These are phyloP conservation scores for Termitomyces eurrhizus DNA, from an alignment of 768 basidiomycete species.

Conservation along the genomic window DNA sequence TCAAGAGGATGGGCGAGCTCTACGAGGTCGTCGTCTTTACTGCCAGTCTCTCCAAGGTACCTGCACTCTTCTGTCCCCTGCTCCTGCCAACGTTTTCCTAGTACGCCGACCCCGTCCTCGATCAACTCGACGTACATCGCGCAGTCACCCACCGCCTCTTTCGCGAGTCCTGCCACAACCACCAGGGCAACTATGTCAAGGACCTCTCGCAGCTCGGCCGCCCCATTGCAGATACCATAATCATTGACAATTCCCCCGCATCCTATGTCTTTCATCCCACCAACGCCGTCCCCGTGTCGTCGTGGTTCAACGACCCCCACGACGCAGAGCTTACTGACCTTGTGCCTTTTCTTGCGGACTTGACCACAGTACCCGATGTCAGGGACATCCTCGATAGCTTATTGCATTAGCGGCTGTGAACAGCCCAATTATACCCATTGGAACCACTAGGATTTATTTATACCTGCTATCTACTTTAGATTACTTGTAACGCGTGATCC, in stretches of 20 bases:
- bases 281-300: constrained; percentile 97
- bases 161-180: constrained; percentile 97
- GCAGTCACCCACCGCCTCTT: constrained; percentile 93
- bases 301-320: constrained; percentile 99
- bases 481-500: too few relatives aligned
- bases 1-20: constrained; percentile 96
- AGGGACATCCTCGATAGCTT: constrained; percentile 72
- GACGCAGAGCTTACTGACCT: constrained; percentile 96
- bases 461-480: too few relatives aligned
- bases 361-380: constrained; percentile 82
- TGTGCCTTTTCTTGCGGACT: constrained; percentile 89
- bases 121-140: constrained; percentile 89
- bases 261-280: constrained; percentile 99
- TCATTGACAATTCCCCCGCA: constrained; percentile 98
- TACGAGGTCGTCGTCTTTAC: constrained; percentile 99
- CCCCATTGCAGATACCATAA: constrained; percentile 90
- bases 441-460: too few relatives aligned
- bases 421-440: too few relatives aligned
- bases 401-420: not conserved
- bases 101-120: constrained; percentile 98
- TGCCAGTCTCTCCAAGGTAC: constrained; percentile 94
- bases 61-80: constrained; percentile 1
- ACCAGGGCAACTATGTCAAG: constrained; percentile 99
- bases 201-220: constrained; percentile 96
- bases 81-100: not conserved